These are phyloP conservation scores for Saxophila tyrrhenica DNA, from an alignment of 495 filamentous ascomycete species.

Conservation along the genomic window DNA sequence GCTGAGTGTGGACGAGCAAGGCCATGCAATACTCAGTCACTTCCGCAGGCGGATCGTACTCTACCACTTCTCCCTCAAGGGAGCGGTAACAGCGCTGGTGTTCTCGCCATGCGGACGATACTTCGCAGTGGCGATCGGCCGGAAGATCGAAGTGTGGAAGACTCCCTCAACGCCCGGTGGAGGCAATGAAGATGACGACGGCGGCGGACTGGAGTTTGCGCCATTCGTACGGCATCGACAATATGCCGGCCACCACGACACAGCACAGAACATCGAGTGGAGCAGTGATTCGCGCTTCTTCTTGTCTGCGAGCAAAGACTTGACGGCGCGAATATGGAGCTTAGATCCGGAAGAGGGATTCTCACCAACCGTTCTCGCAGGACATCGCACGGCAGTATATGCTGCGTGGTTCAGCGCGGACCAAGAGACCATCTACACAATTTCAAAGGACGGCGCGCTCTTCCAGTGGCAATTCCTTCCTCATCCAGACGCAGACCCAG, in stretches of 20 bases:
- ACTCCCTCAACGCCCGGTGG: slow-evolving; percentile 73
- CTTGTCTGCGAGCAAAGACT: slow-evolving; percentile 76
- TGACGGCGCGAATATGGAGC: slow-evolving; percentile 92
- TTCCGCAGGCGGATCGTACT: slow-evolving; percentile 72
- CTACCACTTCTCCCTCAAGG: slow-evolving; percentile 88
- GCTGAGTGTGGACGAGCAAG: slow-evolving; percentile 87
- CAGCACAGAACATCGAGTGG: slow-evolving; percentile 78
- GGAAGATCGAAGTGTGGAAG: slow-evolving; percentile 88
- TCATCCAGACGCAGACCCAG: slow-evolving; percentile 30
- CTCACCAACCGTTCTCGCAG: slow-evolving; percentile 74
- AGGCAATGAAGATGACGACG: slow-evolving; percentile 32
- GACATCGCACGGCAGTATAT: slow-evolving; percentile 76
- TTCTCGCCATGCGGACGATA: slow-evolving; percentile 87
- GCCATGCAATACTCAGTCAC: slow-evolving; percentile 82
- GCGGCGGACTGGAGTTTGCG: slow-evolving; percentile 85
- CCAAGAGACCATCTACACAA: slow-evolving; percentile 63
- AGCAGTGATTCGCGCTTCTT: slow-evolving; percentile 92
- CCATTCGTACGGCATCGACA: slow-evolving; percentile 82
- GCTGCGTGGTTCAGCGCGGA: slow-evolving; percentile 88
- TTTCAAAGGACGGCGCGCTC: slow-evolving; percentile 56
- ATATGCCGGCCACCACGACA: slow-evolving; percentile 80
- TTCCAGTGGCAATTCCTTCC: slow-evolving; percentile 53
- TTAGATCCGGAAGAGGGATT: slow-evolving; percentile 78
- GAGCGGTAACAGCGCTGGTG: slow-evolving; percentile 66
- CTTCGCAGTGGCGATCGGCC: slow-evolving; percentile 75